Percentiles rank a stretch among this genome's conserved stretches.
Evolutionary conservation across 2,329 filamentous ascomycete genomes (phyloP).

Genomic region (Xylaria sp.): DNA sequence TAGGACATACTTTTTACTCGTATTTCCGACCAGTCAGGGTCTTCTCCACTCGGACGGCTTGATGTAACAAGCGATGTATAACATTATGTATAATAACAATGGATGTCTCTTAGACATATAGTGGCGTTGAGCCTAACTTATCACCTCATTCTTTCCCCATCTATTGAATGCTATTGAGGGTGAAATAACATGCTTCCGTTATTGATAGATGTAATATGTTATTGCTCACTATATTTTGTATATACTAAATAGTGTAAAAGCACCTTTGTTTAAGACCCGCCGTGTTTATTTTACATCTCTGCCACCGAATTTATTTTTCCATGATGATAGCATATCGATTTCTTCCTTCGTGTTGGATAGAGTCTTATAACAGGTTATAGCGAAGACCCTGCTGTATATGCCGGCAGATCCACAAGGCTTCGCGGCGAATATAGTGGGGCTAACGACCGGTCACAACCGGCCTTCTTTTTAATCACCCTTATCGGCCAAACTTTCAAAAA

Average conservation of each 20-base stretch:
- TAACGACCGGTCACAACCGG: neutral
- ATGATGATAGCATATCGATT: too few species aligned
- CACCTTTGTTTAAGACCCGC: too few species aligned
- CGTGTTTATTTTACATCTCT: too few species aligned
- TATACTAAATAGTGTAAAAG: too few species aligned
- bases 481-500: neutral
- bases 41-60: conserved; percentile 3
- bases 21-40: neutral
- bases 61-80: neutral
- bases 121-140: neutral
- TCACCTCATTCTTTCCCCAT: too few species aligned
- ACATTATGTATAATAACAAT: neutral
- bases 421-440: neutral
- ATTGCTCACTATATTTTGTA: too few species aligned
- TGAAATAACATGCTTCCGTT: too few species aligned
- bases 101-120: neutral
- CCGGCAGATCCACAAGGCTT: neutral
- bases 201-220: too few species aligned
- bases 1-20: neutral
- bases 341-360: too few species aligned
- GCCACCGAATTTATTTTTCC: too few species aligned
- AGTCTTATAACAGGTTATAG: too few species aligned
- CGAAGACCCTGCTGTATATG: too few species aligned
- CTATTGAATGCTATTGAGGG: neutral
- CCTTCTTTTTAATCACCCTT: neutral